Evolutionary conservation across 2,329 filamentous ascomycete genomes (phyloP).

Genomic region (Calonectria pauciramosa): DNA sequence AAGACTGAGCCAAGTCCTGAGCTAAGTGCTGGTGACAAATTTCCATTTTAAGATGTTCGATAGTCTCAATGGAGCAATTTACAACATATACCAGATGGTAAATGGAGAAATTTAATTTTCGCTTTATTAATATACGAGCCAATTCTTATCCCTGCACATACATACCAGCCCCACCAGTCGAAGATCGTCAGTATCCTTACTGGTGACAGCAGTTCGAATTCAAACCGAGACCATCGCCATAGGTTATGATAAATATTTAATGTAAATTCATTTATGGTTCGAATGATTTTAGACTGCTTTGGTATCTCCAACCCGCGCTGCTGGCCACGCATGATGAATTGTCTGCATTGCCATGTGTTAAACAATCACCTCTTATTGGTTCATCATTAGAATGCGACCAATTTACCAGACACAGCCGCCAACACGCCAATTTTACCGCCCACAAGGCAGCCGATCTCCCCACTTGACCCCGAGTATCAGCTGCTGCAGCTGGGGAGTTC

Average conservation of each 20-base stretch:
- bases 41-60: neutral
- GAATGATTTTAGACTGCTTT: neutral
- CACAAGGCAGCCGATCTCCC: neutral
- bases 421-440: neutral
- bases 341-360: neutral
- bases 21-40: neutral
- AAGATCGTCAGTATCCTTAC: neutral
- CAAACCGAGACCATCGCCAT: neutral
- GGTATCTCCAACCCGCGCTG: neutral
- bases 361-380: neutral
- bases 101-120: neutral
- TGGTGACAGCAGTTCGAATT: neutral
- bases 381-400: neutral
- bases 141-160: neutral
- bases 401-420: neutral
- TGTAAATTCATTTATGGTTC: neutral
- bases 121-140: neutral
- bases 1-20: neutral
- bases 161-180: neutral
- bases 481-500: neutral
- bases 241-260: neutral
- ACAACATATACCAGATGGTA: neutral
- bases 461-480: neutral
- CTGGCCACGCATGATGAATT: neutral
- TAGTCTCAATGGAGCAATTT: neutral